Evolutionary conservation across 306 rosid genomes (phyloP).

Genomic region (Fragaria iinumae): DNA sequence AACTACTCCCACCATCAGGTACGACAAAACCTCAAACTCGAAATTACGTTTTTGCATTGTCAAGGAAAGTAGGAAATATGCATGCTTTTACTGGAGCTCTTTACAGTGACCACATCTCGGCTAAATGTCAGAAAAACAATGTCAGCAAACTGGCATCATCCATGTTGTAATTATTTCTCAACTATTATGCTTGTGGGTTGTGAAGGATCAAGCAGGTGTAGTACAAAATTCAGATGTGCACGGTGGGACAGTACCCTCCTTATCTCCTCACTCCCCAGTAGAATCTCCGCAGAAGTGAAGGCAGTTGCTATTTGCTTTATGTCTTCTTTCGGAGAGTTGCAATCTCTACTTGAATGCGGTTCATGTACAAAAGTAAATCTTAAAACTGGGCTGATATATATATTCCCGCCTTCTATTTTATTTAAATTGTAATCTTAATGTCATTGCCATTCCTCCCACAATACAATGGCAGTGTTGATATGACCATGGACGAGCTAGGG

Average conservation of each 20-base stretch:
- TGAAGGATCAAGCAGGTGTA: conserved; percentile 38
- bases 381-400: not conserved
- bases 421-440: not conserved
- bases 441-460: not conserved
- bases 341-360: not conserved
- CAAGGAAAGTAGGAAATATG: not conserved
- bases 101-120: not conserved
- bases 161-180: not conserved
- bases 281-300: conserved; percentile 10
- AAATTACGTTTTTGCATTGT: conserved; percentile 7
- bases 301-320: not conserved
- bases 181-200: conserved; percentile 12
- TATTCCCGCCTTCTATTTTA: not conserved
- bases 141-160: not conserved
- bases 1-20: conserved; percentile 33
- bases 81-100: not conserved
- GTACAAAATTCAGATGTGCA: conserved; percentile 5
- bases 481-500: no score
- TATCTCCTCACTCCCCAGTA: conserved; percentile 8
- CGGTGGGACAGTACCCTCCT: not conserved
- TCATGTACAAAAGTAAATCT: not conserved
- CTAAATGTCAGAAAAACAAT: not conserved
- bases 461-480: no score
- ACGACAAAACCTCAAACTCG: not conserved
- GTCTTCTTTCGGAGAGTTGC: not conserved